phyloP scores from a whole-genome alignment of 441 rosid genomes.

The Cnidoscolus chayamansa region DNA sequence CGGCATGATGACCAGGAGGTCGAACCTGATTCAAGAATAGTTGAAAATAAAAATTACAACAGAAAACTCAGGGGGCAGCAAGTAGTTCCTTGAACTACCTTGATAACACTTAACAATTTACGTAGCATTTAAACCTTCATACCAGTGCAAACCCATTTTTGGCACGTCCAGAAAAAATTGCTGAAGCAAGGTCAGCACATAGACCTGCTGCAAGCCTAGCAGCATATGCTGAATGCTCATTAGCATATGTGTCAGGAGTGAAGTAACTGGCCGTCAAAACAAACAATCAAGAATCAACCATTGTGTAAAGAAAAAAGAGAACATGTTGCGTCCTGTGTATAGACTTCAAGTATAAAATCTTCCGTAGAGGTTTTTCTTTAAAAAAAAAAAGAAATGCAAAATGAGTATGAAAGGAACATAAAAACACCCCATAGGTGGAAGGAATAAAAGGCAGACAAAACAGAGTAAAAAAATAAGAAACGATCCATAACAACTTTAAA shows the following conservation, averaged over 20 bases:
- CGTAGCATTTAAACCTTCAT: constrained; percentile 29
- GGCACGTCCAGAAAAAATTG: constrained; percentile 64
- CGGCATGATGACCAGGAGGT: constrained; percentile 99
- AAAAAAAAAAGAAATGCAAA: no score
- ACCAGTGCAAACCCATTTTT: constrained; percentile 98
- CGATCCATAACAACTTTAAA: neutral
- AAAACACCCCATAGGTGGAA: neutral
- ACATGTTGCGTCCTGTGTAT: neutral
- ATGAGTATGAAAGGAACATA: no score
- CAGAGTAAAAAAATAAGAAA: neutral
- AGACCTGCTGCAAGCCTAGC: constrained; percentile 99
- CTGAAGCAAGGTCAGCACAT: constrained; percentile 94
- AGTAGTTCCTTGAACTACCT: constrained; percentile 13
- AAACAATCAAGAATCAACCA: constrained; percentile 33
- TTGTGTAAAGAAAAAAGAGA: constrained; percentile 4
- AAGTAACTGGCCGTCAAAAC: constrained; percentile 66
- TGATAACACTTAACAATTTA: neutral
- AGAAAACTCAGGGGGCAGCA: neutral
- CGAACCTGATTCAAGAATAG: constrained; percentile 57
- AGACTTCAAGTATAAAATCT: neutral
- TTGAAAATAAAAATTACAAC: neutral
- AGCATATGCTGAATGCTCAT: constrained; percentile 93
- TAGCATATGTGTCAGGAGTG: constrained; percentile 94
- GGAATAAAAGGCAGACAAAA: neutral
- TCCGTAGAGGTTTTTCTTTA: no score